Conservation (phyloP, 306 rosid genomes). For the Begonia fuchsioides region DNA sequence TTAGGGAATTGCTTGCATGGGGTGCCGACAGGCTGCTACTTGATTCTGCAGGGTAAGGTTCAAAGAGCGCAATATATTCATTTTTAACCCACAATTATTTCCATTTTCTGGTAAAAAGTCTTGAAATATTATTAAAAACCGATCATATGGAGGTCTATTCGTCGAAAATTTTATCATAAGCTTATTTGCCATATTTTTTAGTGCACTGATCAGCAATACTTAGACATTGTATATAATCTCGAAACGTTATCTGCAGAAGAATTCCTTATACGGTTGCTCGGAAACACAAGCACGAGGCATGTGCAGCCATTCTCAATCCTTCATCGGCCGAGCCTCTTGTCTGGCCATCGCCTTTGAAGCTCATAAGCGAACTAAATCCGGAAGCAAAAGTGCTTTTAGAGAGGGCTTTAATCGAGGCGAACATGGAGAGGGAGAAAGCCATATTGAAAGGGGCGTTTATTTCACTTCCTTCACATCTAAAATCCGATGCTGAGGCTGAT, state of each 20-base stretch:
- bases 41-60: constrained; percentile 64
- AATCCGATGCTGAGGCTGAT: constrained; percentile 33
- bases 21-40: constrained; percentile 81
- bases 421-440: constrained; percentile 71
- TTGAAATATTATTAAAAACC: too few relatives aligned
- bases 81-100: too few relatives aligned
- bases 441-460: constrained; percentile 31
- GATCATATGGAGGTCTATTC: too few relatives aligned
- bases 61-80: not conserved
- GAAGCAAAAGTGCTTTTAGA: constrained; percentile 75
- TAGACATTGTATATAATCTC: too few relatives aligned
- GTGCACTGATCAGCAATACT: too few relatives aligned
- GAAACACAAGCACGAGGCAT: constrained; percentile 46
- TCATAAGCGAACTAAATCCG: constrained; percentile 69
- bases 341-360: constrained; percentile 86
- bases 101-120: too few relatives aligned
- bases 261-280: constrained; percentile 60
- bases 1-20: constrained; percentile 74
- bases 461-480: constrained; percentile 25
- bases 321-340: constrained; percentile 82
- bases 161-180: too few relatives aligned
- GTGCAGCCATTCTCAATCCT: constrained; percentile 70
- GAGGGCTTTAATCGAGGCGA: constrained; percentile 66
- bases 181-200: too few relatives aligned
- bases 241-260: constrained; percentile 36